Conservation (phyloP, 2,329 filamentous ascomycete genomes). For the Macrophomina phaseolina region DNA sequence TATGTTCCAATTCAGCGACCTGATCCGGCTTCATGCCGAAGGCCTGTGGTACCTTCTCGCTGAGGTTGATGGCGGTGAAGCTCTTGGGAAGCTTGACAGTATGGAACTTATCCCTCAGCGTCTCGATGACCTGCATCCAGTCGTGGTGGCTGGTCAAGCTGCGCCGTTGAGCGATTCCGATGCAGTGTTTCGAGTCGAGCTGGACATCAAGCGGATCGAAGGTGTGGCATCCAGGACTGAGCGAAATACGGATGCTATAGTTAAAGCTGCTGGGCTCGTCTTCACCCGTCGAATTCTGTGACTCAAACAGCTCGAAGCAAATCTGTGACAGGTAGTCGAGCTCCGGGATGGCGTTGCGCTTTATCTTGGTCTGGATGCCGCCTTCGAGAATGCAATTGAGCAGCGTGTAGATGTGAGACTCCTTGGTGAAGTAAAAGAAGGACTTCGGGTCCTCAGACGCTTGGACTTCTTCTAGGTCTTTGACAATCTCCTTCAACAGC, state of each 20-base stretch:
- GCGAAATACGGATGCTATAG: constrained; percentile 95
- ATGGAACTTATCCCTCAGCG: constrained; percentile 90
- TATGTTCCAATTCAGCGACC: not conserved
- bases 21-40: constrained; percentile 37
- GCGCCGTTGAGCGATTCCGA: constrained; percentile 88
- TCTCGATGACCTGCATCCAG: constrained; percentile 98
- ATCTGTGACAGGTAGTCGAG: constrained; percentile 98
- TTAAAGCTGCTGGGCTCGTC: constrained; percentile 76
- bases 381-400: constrained; percentile 98
- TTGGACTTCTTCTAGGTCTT: constrained; percentile 96
- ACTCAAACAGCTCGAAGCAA: constrained; percentile 97
- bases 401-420: constrained; percentile 97
- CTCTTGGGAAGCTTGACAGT: constrained; percentile 66
- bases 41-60: constrained; percentile 55
- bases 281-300: constrained; percentile 69
- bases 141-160: constrained; percentile 90
- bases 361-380: constrained; percentile 95
- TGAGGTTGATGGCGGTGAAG: constrained; percentile 58
- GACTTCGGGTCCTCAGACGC: constrained; percentile 92
- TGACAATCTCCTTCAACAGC: constrained; percentile 93
- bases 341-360: constrained; percentile 92
- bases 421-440: constrained; percentile 99
- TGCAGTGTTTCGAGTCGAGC: constrained; percentile 94
- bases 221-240: constrained; percentile 94
- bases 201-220: constrained; percentile 96